Base-by-base conservation (phyloP, 176 grass and related monocot genomes). In the Thalia dealbata region DNA sequence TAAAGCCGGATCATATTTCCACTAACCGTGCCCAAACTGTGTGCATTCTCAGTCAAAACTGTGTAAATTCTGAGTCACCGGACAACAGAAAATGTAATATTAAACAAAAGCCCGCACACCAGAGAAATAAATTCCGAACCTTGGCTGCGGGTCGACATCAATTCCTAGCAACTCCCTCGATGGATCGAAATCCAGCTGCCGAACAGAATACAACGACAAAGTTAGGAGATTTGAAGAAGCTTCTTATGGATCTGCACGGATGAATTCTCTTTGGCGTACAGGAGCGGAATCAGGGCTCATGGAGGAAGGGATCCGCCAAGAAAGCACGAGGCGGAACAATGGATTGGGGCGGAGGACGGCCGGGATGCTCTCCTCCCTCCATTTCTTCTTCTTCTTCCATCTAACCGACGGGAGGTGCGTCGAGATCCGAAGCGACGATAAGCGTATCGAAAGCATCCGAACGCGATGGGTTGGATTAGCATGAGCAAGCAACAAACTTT, bases 101-200 rank as follows among this genome's bases (percentile, higher is more conserved):
- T 2, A 3, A 54, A 64, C 10, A 29, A 67, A 21, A 54, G 3
- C 32, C 6, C 65, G 14, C 58, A 41, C 45, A 1, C 21, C 35
- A 74, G 60, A 35, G 15, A 48, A 58, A 58, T 19, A 71, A 35
- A 73, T 6, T 16, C 23, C 77, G 23, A 69, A 91, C 88, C 61
- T 87, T 56, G 74, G 73, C 19, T 62, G 71, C 42, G 67, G 38
- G 61, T 66, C 66, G 32, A 79, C 42, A 50, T 89, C 85, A 65
- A 83, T 73, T 24, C 81, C 84, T 15, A 85, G 73, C 24, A 87
- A 70, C 62, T 96, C 80, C 6, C 71, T 66, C 48, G 81, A 84
- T 19, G 84, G 73, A 82, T 89, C 77, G 77, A 80, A 85, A 10
- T 83, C 81, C 67, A 83, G 45, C 86, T 91, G 82, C 80, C 35